Base-by-base conservation (phyloP, 306 rosid species). In the Prunus campanulata region DNA sequence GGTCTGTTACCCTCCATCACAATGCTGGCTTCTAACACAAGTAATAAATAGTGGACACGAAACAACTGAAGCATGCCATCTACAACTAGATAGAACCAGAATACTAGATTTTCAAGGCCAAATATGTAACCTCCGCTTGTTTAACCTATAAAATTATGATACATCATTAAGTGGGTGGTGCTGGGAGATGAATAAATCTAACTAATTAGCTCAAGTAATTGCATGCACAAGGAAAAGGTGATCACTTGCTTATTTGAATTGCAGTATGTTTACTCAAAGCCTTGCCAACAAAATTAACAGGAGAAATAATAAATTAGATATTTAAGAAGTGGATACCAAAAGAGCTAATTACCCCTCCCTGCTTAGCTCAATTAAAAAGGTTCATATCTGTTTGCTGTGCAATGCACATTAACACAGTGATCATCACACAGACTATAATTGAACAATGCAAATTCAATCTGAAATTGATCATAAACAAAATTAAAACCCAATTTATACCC, bases 11-110 rank as follows among this genome's bases (percentile, higher is more conserved):
- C 54, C 16, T 20, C 18, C 25, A 30, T 47, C 11, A 65, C 20
- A 30, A 29, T 48, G 63, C 66, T 52, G 39, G 69, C 77, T 60
- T 74, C 69, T 25, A 74, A 47, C 59, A 46, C 69, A 27, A 61
- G 59, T 27, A 47, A 61, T 74, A 32, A 11, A n/a, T 20, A 22
- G 35, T 12, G 51, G 11, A 11, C 39, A 42, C 3, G 3, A 52
- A 35, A 15, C 32, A 56, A 54, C 66, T 39, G 7, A 57, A 57
- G 10, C 24, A 57, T 39, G 67, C 22, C 48, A 39, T 35, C 65
- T 54, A 10, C 50, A 71, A 71, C 20, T 12, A 71, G 15, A n/a
- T 6, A 5, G 15, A 71, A 35, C 32, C 11, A 11, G 20, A 20
- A 46, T 2, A 24, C 39, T 20, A n/a, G 49, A 66, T 35, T 39